Conservation (phyloP, 495 filamentous ascomycete species). For the Aspergillus indologenus region DNA sequence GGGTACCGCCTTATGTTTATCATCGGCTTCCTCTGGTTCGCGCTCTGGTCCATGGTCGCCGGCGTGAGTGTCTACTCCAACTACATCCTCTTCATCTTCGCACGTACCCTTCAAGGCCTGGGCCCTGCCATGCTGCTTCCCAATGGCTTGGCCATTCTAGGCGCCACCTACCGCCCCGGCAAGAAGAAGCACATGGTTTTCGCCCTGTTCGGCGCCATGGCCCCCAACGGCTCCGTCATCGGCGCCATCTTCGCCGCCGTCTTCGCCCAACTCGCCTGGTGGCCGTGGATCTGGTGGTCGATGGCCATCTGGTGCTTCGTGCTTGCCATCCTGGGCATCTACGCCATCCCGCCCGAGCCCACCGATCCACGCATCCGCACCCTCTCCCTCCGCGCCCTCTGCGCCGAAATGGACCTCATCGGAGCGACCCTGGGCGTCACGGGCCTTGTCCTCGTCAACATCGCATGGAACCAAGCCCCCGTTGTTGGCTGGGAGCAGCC, state of each 20-base stretch:
- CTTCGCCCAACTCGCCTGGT: slow-evolving; percentile 54
- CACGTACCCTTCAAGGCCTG: slow-evolving; percentile 59
- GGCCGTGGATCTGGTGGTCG: slow-evolving; percentile 66
- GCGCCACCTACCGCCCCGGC: slow-evolving; percentile 51
- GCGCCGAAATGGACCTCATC: slow-evolving; percentile 42
- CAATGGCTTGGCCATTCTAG: slow-evolving; percentile 62
- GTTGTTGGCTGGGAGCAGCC: slow-evolving; percentile 42
- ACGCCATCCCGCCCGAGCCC: slow-evolving; percentile 47
- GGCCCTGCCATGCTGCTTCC: slow-evolving; percentile 60
- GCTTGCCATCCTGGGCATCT: slow-evolving; percentile 36
- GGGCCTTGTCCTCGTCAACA: slow-evolving; percentile 54
- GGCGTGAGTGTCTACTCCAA: slow-evolving; percentile 50
- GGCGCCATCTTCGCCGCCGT: slow-evolving; percentile 50
- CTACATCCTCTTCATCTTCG: slow-evolving; percentile 55
- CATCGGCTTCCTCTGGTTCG: slow-evolving; percentile 55
- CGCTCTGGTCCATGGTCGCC: slow-evolving; percentile 55
- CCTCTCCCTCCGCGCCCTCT: slow-evolving; percentile 16
- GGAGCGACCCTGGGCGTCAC: slow-evolving; percentile 54
- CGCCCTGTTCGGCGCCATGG: slow-evolving; percentile 59
- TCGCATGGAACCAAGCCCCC: slow-evolving; percentile 52
- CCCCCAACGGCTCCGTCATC: slow-evolving; percentile 52
- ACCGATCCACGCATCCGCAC: slow-evolving; percentile 14
- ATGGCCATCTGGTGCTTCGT: slow-evolving; percentile 45
- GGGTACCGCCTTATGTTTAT: slow-evolving; percentile 58
- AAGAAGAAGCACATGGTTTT: slow-evolving; percentile 62